Percentiles rank a stretch among this genome's conserved stretches.
These are phyloP conservation scores for Epichloe aotearoae DNA, from an alignment of 2,329 filamentous ascomycete genomes.

Conservation along the genomic window DNA sequence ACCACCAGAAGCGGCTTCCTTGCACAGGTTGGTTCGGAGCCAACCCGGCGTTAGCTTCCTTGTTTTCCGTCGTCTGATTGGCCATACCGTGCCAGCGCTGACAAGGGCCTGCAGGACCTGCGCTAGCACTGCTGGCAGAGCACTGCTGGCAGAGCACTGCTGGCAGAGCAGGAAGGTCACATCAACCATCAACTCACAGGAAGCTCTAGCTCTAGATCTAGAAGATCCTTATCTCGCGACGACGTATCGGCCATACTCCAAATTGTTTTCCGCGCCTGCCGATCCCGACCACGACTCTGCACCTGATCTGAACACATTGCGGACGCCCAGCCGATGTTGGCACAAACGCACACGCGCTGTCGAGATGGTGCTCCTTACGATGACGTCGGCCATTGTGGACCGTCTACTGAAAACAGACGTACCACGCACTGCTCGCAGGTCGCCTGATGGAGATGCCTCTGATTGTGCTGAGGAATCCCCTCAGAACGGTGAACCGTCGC, in stretches of 20 bases:
- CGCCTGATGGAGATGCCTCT: background rate
- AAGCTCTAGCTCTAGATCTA: too few species aligned
- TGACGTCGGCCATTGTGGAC: constrained; percentile 55
- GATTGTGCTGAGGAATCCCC: constrained; percentile 10
- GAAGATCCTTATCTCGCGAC: too few species aligned
- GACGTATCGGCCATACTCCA: too few species aligned
- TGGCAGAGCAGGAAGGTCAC: too few species aligned
- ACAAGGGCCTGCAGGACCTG: too few species aligned
- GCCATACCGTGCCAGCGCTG: too few species aligned
- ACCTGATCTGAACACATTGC: background rate
- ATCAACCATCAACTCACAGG: too few species aligned
- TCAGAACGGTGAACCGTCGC: constrained; percentile 30
- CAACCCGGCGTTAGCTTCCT: constrained; percentile 1
- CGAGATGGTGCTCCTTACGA: constrained; percentile 64
- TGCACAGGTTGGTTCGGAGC: constrained; percentile 5
- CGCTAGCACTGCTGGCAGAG: too few species aligned
- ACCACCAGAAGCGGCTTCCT: background rate
- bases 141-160: too few species aligned
- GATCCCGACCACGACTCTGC: too few species aligned
- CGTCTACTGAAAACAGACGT: constrained; percentile 32
- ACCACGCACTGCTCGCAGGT: background rate
- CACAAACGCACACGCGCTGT: background rate
- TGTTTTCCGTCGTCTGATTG: background rate
- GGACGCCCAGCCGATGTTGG: background rate
- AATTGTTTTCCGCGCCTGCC: too few species aligned